These are phyloP conservation scores for Phytophthora litchii DNA, from an alignment of 352 stramenopile species.

Conservation along the genomic window DNA sequence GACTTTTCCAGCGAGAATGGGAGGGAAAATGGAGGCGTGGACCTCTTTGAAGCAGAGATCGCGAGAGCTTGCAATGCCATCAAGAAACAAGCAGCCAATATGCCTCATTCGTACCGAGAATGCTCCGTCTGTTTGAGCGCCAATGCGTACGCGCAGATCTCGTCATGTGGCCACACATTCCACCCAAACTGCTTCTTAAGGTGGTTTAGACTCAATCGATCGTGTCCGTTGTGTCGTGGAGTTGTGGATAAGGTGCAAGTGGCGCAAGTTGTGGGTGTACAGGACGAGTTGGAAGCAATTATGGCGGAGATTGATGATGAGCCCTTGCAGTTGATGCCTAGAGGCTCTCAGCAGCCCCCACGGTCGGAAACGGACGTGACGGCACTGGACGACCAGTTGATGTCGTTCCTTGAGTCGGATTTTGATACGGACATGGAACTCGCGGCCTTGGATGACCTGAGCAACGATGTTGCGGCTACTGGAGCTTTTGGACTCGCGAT, in stretches of 20 bases:
- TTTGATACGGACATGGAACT: slow-evolving; percentile 79
- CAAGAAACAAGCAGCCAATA: slow-evolving; percentile 41
- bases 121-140: slow-evolving; percentile 77
- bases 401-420: slow-evolving; percentile 59
- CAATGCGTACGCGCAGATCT: slow-evolving; percentile 78
- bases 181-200: slow-evolving; percentile 79
- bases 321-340: slow-evolving; percentile 30
- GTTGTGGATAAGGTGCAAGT: slow-evolving; percentile 66
- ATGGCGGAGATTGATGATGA: slow-evolving; percentile 81
- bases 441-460: slow-evolving; percentile 58
- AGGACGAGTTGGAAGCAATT: slow-evolving; percentile 76
- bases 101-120: slow-evolving; percentile 67
- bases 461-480: background rate
- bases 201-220: slow-evolving; percentile 79
- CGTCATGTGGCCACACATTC: slow-evolving; percentile 76
- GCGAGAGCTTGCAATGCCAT: slow-evolving; percentile 62
- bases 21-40: slow-evolving; percentile 36
- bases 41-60: slow-evolving; percentile 71
- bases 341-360: background rate
- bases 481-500: slow-evolving; percentile 11
- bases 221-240: slow-evolving; percentile 74
- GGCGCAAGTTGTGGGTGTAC: slow-evolving; percentile 47
- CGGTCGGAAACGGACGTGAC: slow-evolving; percentile 19
- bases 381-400: slow-evolving; percentile 43
- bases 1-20: slow-evolving; percentile 29